Evolutionary conservation across 2,329 filamentous ascomycete species (phyloP), one percentile per base, ranked within the genome.

Genomic region (Fusarium tuaranense): DNA sequence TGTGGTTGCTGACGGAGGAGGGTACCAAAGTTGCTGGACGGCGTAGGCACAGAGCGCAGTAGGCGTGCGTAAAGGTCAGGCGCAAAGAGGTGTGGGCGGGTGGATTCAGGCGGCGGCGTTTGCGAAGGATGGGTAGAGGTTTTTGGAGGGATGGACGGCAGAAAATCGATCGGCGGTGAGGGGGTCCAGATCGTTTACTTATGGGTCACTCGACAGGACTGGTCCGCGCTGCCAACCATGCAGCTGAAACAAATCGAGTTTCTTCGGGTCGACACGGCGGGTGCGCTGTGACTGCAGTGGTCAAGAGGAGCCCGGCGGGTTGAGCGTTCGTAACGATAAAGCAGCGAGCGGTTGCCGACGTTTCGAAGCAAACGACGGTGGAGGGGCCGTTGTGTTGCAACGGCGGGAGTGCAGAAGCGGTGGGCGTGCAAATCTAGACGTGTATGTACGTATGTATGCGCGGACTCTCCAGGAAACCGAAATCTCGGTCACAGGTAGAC

Each of bases 161-260:
- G 76, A 78, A 70, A 77, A 76, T 73, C 69, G 76, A 78, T 78
- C 76, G 75, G 76, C 76, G 76, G 76, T 78, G 76, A 78, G 76
- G 76, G 74, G 76, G 72, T 75, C 76, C 75, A 77, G 76, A 78
- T 78, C 74, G 73, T 76, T 75, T 67, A 59, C 65, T 70, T 67
- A 73, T 77, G 71, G 76, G 69, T 74, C 76, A 68, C 67, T 71
- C 60, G 63, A 71, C 70, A 59, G 66, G 64, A 67, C 63, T 67
- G 61, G 65, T 48, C 65, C 41, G 63, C 59, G 70, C 70, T 71
- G 76, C 72, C 70, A 72, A 68, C 57, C 62, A 65, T 62, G 65
- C 67, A 68, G 63, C 53, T 71, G 68, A 63, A 75, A 70, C 65
- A 57, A 41, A 59, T 67, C 65, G 51, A 51, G 51, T 61, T 63